Base-by-base conservation (phyloP, 257 asterid genomes). In the Cinchona pubescens region DNA sequence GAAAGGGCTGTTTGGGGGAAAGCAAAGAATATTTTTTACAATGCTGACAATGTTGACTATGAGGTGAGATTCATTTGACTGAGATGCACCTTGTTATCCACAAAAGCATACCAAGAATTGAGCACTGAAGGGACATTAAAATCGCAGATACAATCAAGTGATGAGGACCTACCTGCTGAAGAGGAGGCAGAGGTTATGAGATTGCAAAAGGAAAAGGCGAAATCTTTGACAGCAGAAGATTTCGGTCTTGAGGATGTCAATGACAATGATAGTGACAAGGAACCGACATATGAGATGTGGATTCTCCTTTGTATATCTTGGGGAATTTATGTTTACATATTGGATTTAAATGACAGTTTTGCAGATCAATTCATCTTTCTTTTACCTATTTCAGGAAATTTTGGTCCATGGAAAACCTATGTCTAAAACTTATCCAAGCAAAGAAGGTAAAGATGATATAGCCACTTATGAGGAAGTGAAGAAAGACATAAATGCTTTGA, bases 221-320 rank as follows among this genome's bases (percentile, higher is more conserved):
- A 85, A 80, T 56, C 62, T 72, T 75, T 92, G 38, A 83, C 93
- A 29, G 75, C 80, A 83, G 90, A 78, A 73, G 98, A 95, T 79
- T 92, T 85, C 81, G 98, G 99, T 82, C 81, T 86, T 82, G 96
- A 83, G 75, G 96, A 90, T 80, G 40, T 68, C 69, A 82, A 75
- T 77, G 78, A 75, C 66, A 87, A 82, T 76, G 90, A 83, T 72
- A 72, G 79, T 72, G 91, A 88, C 56, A 79, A 72, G 81, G 96
- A 95, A 76, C 91, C 89, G n/a, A n/a, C 70, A 91, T 97, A 18
- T 76, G 85, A 46, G 96, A 91, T 94, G 99, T 92, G 75, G 78
- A 71, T 9, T 40, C 29, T 40, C 65, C 51, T 55, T 25, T 9
- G 15, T 55, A 14, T 56, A 35, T 42, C 5, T 5, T 53, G 46